Evolutionary conservation across 2,329 filamentous ascomycete species (phyloP), one percentile per base, ranked within the genome.

Genomic region (Apiospora kogelbergensis): DNA sequence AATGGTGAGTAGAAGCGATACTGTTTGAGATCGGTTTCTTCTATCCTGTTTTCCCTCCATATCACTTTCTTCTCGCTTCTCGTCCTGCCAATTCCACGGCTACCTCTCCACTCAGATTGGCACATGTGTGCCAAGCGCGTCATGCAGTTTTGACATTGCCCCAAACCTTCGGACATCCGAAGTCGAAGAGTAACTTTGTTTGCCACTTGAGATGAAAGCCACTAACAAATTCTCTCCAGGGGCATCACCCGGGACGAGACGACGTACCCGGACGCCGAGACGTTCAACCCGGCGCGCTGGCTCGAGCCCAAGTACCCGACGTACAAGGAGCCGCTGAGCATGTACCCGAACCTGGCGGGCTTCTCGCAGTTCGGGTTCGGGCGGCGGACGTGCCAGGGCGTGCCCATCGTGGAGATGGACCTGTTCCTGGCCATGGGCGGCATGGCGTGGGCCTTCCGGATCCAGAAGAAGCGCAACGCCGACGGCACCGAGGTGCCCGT

Each of bases 321-420:
- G 1, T 82, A 80, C 72, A 77, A 74, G 64, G 81, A 81, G 67
- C 82, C 81, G 0, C 70, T 83, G 44, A 81, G 78, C 0, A 53
- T 73, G 6, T 72, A 81, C 70, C 81, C 81, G 69, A 81, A 81
- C 26, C 77, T 83, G 5, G 73, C 76, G 33, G 82, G 84, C 41
- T 81, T 79, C 72, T 78, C 78, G 37, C 79, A 82, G 24, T 88
- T 89, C 72, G 87, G 86, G 1, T 88, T 86, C 72, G 86, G 87
- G 0, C 80, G 86, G 2, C 79, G 87, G 3, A 82, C 85, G 0
- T 84, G 83, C 46, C 82, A 82, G 65, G 81, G 81, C 4, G 71
- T 81, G 2, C 80, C 81, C 24, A 78, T 83, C 22, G 81, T 81
- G 0, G 81, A 83, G 67, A 78, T 81, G 70, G 79, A 81, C 45